These are phyloP conservation scores for Colletotrichum godetiae DNA, from an alignment of 2,329 filamentous ascomycete genomes.

Conservation along the genomic window DNA sequence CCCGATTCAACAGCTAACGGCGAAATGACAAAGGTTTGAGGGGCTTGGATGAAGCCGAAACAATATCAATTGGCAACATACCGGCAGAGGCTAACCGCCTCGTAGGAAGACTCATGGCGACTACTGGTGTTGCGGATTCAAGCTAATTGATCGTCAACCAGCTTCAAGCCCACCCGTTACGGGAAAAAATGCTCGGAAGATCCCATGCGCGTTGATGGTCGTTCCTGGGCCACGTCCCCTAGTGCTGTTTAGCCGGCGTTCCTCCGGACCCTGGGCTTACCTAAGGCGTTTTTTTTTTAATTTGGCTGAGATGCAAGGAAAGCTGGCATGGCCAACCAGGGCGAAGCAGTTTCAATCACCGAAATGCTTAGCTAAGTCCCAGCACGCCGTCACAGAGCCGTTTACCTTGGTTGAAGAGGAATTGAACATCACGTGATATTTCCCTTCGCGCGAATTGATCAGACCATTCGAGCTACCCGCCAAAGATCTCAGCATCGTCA, in stretches of 20 bases:
- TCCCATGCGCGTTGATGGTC: not conserved
- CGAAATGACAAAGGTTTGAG: not conserved
- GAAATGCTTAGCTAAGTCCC: constrained; percentile 18
- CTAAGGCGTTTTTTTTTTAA: not conserved
- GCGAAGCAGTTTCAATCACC: not conserved
- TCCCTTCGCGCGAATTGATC: constrained; percentile 30
- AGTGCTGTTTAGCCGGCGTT: constrained; percentile 6
- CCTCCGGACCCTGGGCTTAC: not conserved
- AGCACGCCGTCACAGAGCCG: not conserved
- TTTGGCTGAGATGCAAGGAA: not conserved
- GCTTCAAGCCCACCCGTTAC: constrained; percentile 12
- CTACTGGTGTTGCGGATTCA: constrained; percentile 1
- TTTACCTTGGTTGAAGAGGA: not conserved
- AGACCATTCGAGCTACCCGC: constrained; percentile 29
- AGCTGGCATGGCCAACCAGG: constrained; percentile 1
- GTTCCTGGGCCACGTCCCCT: not conserved
- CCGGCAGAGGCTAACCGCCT: constrained; percentile 37
- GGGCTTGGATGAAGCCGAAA: not conserved
- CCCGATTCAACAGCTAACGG: not conserved
- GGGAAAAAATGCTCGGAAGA: constrained; percentile 28
- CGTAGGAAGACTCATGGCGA: constrained; percentile 38
- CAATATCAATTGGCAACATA: constrained; percentile 14
- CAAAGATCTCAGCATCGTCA: constrained; percentile 13
- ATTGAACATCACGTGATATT: constrained; percentile 30
- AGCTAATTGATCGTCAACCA: constrained; percentile 7